Percentiles rank a stretch among this genome's conserved stretches.
phyloP scores from a whole-genome alignment of 1,284 basidiomycete species.

The Marasmius sp. region DNA sequence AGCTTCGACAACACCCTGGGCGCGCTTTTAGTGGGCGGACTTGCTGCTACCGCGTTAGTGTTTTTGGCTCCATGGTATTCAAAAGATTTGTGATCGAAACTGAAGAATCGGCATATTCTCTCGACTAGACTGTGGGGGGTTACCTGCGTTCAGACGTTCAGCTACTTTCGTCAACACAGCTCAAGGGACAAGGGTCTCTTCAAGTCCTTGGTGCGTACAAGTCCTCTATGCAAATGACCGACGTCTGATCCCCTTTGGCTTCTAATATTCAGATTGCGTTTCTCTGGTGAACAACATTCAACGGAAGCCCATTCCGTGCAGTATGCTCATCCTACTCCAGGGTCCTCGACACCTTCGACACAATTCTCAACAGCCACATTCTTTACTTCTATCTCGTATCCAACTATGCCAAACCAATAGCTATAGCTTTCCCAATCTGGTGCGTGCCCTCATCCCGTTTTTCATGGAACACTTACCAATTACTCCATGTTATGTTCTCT shows the following conservation, averaged over 20 bases:
- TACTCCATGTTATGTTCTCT: not conserved
- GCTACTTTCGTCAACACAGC: slow-evolving; percentile 43
- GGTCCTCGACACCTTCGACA: slow-evolving; percentile 52
- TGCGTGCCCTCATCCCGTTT: slow-evolving; percentile 21
- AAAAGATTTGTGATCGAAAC: not conserved
- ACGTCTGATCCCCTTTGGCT: not conserved
- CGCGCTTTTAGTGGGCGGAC: slow-evolving; percentile 45
- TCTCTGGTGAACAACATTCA: slow-evolving; percentile 35
- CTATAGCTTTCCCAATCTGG: slow-evolving; percentile 47
- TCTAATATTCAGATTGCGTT: slow-evolving; percentile 33
- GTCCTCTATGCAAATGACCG: not conserved
- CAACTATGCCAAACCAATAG: slow-evolving; percentile 45
- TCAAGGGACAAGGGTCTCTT: slow-evolving; percentile 37
- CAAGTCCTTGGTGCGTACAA: slow-evolving; percentile 38
- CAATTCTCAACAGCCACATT: slow-evolving; percentile 45
- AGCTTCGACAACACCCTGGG: slow-evolving; percentile 48
- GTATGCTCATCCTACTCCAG: slow-evolving; percentile 24
- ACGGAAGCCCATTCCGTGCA: not conserved
- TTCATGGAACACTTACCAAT: slow-evolving; percentile 1
- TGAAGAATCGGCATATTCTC: not conserved
- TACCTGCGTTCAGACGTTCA: slow-evolving; percentile 53
- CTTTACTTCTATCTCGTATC: slow-evolving; percentile 53
- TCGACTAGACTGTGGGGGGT: slow-evolving; percentile 52
- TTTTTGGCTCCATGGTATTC: not conserved
- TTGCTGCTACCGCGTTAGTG: slow-evolving; percentile 46